Conservation (phyloP, 768 basidiomycete genomes). For the Panus rudis region DNA sequence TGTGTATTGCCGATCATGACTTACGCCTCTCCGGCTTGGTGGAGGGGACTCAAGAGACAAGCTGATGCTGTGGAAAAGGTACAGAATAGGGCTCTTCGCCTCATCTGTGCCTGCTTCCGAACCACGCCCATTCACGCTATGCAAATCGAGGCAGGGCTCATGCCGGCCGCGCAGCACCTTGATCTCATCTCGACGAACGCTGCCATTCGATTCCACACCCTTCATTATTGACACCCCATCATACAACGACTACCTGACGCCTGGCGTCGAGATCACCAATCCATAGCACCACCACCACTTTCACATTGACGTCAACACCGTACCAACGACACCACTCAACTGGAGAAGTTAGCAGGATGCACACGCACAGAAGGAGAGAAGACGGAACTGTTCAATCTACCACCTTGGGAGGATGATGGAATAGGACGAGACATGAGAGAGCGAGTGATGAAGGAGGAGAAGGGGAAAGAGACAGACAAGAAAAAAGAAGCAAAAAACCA, state of each 20-base stretch:
- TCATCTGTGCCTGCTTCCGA: conserved; percentile 28
- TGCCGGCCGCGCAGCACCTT: conserved; percentile 18
- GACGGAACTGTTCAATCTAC: not conserved
- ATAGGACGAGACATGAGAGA: not conserved
- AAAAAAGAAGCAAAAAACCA: not conserved
- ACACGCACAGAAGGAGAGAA: not conserved
- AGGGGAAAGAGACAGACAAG: not conserved
- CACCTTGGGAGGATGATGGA: not conserved
- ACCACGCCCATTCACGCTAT: conserved; percentile 27
- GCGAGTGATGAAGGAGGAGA: not conserved
- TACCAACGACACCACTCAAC: not conserved
- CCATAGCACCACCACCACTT: not conserved
- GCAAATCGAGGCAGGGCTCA: conserved; percentile 27
- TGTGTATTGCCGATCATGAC: conserved; percentile 28
- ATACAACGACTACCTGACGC: conserved; percentile 1
- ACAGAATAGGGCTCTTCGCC: conserved; percentile 23
- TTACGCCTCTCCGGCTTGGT: conserved; percentile 29
- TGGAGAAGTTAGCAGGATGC: not conserved
- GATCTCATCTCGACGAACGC: not conserved
- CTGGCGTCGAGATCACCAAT: not conserved
- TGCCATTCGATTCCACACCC: not conserved
- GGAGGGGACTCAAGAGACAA: conserved; percentile 21
- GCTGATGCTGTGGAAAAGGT: conserved; percentile 19
- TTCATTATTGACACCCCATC: not conserved
- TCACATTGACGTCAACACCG: not conserved